These are phyloP conservation scores for Erodium maritimum DNA, from an alignment of 345 rosid species.

Conservation along the genomic window DNA sequence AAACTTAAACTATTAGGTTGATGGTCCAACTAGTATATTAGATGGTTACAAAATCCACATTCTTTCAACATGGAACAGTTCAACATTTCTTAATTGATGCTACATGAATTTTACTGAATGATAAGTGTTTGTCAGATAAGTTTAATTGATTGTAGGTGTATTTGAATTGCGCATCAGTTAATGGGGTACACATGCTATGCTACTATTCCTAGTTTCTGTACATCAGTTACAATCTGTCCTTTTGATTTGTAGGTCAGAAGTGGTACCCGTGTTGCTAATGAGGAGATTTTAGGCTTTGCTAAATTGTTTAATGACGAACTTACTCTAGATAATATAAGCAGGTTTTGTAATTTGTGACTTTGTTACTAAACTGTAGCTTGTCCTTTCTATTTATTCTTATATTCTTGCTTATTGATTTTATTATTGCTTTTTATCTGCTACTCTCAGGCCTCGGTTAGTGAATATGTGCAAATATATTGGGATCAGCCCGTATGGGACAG, in stretches of 20 bases:
- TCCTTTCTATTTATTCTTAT: background rate
- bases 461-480: constrained; percentile 76
- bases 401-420: background rate
- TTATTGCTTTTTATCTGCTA: constrained; percentile 6
- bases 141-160: background rate
- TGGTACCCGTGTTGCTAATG: constrained; percentile 50
- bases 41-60: too few species aligned
- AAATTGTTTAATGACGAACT: constrained; percentile 70
- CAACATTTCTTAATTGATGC: too few species aligned
- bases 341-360: constrained; percentile 23
- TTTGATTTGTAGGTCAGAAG: constrained; percentile 42
- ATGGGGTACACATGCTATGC: background rate
- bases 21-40: too few species aligned
- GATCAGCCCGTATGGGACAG: constrained; percentile 59
- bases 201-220: background rate
- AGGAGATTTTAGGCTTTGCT: constrained; percentile 60
- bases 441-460: constrained; percentile 50
- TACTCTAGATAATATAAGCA: constrained; percentile 63
- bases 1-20: too few species aligned
- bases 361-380: background rate
- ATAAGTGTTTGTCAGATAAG: background rate
- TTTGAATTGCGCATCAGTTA: background rate
- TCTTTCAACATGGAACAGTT: too few species aligned
- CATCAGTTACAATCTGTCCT: background rate
- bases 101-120: too few species aligned